Evolutionary conservation across 169 alveolate genomes (phyloP).

Genomic region (Plasmodium gonderi): DNA sequence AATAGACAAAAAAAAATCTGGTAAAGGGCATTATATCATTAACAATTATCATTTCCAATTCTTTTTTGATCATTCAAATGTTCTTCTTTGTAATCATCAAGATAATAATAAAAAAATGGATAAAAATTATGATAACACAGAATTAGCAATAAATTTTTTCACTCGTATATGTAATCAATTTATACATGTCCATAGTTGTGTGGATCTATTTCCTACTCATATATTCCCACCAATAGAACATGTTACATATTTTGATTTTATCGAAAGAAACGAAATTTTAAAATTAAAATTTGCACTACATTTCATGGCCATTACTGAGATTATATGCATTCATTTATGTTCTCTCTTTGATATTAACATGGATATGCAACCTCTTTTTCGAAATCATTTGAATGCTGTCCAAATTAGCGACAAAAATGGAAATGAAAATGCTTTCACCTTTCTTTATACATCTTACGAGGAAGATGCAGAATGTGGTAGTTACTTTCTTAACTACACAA

Average conservation of each 20-base stretch:
- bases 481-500: conserved; percentile 25
- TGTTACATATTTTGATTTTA: conserved; percentile 7
- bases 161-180: neutral
- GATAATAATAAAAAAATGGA: neutral
- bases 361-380: conserved; percentile 4
- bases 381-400: conserved; percentile 25
- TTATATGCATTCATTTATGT: conserved; percentile 28
- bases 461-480: neutral
- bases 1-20: neutral
- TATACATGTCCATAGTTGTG: conserved; percentile 5
- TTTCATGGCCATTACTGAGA: conserved; percentile 38
- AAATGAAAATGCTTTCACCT: conserved; percentile 18
- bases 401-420: conserved; percentile 21
- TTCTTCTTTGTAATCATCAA: conserved; percentile 8
- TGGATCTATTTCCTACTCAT: conserved; percentile 24
- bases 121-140: neutral
- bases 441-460: conserved; percentile 21
- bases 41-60: conserved; percentile 8
- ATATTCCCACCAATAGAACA: conserved; percentile 25
- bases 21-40: conserved; percentile 22
- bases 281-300: conserved; percentile 49
- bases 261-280: conserved; percentile 22
- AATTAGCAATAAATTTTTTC: neutral
- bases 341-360: conserved; percentile 6
- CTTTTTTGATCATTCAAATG: neutral